Percentiles rank a stretch among this genome's conserved stretches.
Conservation (phyloP, 352 stramenopile species). For the Elongisporangium senticosum region DNA sequence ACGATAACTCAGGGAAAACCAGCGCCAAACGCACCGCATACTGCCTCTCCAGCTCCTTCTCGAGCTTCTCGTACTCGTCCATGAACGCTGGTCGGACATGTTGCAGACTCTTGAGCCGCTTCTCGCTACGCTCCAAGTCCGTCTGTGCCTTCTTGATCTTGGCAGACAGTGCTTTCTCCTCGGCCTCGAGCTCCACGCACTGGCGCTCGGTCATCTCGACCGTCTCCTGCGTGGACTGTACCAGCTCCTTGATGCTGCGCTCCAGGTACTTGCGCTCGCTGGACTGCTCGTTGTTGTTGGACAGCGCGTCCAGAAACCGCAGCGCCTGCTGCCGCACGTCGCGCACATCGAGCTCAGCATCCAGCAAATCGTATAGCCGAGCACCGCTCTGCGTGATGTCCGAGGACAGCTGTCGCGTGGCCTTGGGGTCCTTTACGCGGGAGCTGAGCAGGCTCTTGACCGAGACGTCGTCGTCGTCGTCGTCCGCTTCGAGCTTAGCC, state of each 20-base stretch:
- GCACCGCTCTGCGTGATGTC: constrained; percentile 93
- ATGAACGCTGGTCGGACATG: constrained; percentile 94
- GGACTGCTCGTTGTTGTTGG: constrained; percentile 78
- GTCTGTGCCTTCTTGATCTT: constrained; percentile 94
- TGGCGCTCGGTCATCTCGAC: constrained; percentile 84
- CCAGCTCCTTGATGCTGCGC: constrained; percentile 66
- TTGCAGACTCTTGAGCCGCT: constrained; percentile 90
- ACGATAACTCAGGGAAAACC: background rate
- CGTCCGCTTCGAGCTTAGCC: constrained; percentile 43
- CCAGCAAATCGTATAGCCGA: constrained; percentile 90
- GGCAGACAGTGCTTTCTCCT: constrained; percentile 86
- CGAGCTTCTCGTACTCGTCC: constrained; percentile 97
- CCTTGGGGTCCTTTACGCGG: constrained; percentile 86
- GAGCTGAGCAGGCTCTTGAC: constrained; percentile 69
- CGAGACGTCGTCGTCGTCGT: constrained; percentile 69
- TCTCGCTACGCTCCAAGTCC: constrained; percentile 95
- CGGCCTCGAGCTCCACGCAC: constrained; percentile 88
- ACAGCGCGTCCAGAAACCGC: constrained; percentile 90
- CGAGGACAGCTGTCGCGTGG: constrained; percentile 84
- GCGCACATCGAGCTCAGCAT: constrained; percentile 87
- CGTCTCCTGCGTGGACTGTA: constrained; percentile 79
- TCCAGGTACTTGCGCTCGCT: constrained; percentile 88
- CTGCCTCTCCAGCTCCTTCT: constrained; percentile 94
- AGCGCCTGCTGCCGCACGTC: constrained; percentile 78
- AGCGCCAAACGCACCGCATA: constrained; percentile 71